These are phyloP conservation scores for Intubia oerlemansii DNA, from an alignment of 2,329 filamentous ascomycete species.

Conservation along the genomic window DNA sequence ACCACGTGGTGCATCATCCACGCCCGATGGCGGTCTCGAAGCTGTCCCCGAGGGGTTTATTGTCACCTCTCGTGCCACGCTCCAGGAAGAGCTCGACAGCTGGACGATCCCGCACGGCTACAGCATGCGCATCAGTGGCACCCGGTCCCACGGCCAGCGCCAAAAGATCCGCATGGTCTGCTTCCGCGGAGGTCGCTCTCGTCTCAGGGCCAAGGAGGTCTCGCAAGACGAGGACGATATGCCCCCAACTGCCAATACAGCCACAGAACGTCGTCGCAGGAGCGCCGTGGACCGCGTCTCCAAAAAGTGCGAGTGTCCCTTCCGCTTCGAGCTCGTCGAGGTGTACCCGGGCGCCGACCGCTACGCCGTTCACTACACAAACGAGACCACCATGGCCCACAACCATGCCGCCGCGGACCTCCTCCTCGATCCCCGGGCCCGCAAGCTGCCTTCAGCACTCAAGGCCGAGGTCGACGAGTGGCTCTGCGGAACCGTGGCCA, in stretches of 20 bases:
- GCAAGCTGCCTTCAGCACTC: conserved; percentile 14
- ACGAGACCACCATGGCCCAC: conserved; percentile 14
- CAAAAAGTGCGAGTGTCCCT: conserved; percentile 17
- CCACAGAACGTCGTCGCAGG: conserved; percentile 12
- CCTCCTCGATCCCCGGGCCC: conserved; percentile 14
- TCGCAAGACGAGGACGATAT: conserved; percentile 6
- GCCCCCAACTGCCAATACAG: too few relatives aligned
- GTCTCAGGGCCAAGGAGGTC: conserved; percentile 10
- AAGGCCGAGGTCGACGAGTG: conserved; percentile 15
- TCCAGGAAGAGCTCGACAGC: conserved; percentile 16
- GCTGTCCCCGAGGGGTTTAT: conserved; percentile 15
- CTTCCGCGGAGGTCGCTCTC: conserved; percentile 16
- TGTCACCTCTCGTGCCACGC: conserved; percentile 13
- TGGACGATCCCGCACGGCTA: conserved; percentile 17
- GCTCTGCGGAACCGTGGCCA: conserved; percentile 9
- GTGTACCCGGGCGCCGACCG: conserved; percentile 14
- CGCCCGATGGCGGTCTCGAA: conserved; percentile 9
- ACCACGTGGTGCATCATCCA: background rate
- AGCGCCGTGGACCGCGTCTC: conserved; percentile 14
- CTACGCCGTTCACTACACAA: conserved; percentile 18
- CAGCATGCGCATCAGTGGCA: conserved; percentile 18
- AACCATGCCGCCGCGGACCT: conserved; percentile 16
- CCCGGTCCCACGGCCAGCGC: conserved; percentile 14
- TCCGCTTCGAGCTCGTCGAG: conserved; percentile 17
- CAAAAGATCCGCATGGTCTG: conserved; percentile 18